These are phyloP conservation scores for Salix brachista DNA, from an alignment of 345 rosid species.

Conservation along the genomic window DNA sequence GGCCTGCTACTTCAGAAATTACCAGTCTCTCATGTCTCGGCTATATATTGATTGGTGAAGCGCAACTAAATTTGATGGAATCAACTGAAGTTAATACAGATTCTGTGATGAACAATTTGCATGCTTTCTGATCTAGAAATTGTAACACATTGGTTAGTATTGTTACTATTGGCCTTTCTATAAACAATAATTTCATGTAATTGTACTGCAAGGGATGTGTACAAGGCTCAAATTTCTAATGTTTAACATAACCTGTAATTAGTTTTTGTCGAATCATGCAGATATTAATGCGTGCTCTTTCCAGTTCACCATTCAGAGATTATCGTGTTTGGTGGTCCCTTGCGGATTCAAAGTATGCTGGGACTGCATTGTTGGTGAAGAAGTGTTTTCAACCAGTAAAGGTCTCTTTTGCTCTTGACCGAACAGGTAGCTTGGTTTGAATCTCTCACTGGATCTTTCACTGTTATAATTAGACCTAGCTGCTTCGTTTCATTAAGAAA, in stretches of 20 bases:
- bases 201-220: background rate
- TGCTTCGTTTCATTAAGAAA: background rate
- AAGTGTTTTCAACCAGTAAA: slow-evolving; percentile 61
- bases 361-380: slow-evolving; percentile 86
- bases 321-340: slow-evolving; percentile 95
- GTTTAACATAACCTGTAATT: background rate
- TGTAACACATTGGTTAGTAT: background rate
- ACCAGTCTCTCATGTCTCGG: background rate
- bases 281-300: slow-evolving; percentile 75
- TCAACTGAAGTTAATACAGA: background rate
- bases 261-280: slow-evolving; percentile 31
- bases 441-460: slow-evolving; percentile 1
- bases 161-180: background rate
- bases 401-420: slow-evolving; percentile 70
- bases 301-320: slow-evolving; percentile 64
- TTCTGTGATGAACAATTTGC: background rate
- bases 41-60: background rate
- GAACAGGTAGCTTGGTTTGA: slow-evolving; percentile 45
- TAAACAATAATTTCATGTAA: slow-evolving; percentile 3
- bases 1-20: background rate
- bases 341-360: slow-evolving; percentile 93
- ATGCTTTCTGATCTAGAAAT: background rate
- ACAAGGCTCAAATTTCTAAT: background rate
- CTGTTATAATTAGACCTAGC: background rate
- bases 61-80: background rate